phyloP scores from a whole-genome alignment of 805 yeast species.

The Starmera amethionina region DNA sequence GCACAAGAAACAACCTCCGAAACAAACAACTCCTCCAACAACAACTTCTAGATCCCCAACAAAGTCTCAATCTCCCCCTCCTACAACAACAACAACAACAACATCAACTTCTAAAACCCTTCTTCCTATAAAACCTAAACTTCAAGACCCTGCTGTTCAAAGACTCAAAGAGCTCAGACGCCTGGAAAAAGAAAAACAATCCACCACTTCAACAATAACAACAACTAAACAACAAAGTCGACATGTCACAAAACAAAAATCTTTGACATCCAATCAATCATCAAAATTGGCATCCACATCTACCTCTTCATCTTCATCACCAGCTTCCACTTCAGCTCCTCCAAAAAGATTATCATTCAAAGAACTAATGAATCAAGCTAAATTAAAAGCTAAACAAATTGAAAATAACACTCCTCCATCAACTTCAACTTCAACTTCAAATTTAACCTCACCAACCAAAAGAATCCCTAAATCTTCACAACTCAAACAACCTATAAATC shows the following conservation, averaged over 20 bases:
- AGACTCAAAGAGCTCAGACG: slow-evolving; percentile 58
- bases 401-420: slow-evolving; percentile 2
- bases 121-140: slow-evolving; percentile 9
- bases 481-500: neutral
- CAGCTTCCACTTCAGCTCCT: slow-evolving; percentile 2
- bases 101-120: too few species aligned
- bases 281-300: too few species aligned
- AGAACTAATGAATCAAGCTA: slow-evolving; percentile 51
- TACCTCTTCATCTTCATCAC: neutral
- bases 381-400: slow-evolving; percentile 22
- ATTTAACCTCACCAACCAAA: neutral
- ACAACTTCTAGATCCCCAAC: neutral
- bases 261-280: neutral
- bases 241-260: neutral
- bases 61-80: neutral
- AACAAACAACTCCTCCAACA: neutral
- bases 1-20: slow-evolving; percentile 3
- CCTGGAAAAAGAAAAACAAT: slow-evolving; percentile 37
- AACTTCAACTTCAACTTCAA: slow-evolving; percentile 2
- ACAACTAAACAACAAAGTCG: neutral
- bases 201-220: slow-evolving; percentile 5
- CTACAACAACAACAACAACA: neutral
- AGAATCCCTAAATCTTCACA: neutral
- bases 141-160: slow-evolving; percentile 62
- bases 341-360: slow-evolving; percentile 40